Conservation (phyloP, 1,284 basidiomycete genomes). For the Sphagnurus paluster region DNA sequence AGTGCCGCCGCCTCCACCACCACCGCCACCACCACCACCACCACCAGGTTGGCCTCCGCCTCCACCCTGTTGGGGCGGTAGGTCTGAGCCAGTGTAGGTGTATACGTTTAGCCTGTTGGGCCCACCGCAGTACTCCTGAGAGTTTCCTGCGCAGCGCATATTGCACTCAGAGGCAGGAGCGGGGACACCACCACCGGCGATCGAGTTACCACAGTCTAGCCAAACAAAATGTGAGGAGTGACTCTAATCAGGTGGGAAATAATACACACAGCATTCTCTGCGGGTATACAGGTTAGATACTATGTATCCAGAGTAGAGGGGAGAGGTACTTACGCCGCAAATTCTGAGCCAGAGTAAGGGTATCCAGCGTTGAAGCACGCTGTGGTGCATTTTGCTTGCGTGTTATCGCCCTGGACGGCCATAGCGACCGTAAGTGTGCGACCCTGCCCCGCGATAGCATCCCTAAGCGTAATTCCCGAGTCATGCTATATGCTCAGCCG, state of each 20-base stretch:
- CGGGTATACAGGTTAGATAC: too few relatives aligned
- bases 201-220: conserved; percentile 53
- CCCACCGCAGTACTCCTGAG: conserved; percentile 66
- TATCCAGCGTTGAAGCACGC: conserved; percentile 65
- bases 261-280: conserved; percentile 46
- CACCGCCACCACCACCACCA: conserved; percentile 36
- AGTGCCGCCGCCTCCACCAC: conserved; percentile 31
- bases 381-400: conserved; percentile 59
- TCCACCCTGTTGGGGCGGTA: conserved; percentile 40
- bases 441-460: conserved; percentile 44
- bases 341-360: conserved; percentile 56
- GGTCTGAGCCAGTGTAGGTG: conserved; percentile 61
- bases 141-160: conserved; percentile 65
- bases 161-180: conserved; percentile 51
- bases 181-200: conserved; percentile 47
- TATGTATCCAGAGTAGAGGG: too few relatives aligned
- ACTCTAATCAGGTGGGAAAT: conserved; percentile 2
- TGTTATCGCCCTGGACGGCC: conserved; percentile 44
- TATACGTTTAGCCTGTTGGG: conserved; percentile 58
- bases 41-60: conserved; percentile 34
- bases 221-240: conserved; percentile 1
- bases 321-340: conserved; percentile 41
- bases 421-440: conserved; percentile 50
- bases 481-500: conserved; percentile 11
- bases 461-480: conserved; percentile 35